Evolutionary conservation across 768 basidiomycete species (phyloP).

Genomic region (Amyloporia xantha): DNA sequence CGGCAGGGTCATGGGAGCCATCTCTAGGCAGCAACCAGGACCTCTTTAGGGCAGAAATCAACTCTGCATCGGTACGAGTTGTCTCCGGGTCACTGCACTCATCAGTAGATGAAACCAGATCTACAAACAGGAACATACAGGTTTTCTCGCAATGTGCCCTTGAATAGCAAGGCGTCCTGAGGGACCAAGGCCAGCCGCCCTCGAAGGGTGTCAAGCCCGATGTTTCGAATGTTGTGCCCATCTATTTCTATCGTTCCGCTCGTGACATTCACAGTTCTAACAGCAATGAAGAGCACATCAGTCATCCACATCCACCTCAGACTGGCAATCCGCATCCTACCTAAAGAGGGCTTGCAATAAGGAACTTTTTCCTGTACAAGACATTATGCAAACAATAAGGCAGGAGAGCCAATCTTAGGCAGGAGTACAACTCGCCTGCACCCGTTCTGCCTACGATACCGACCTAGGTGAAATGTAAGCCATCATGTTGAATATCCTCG

Average conservation of each 20-base stretch:
- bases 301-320: not conserved
- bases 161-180: slow-evolving; percentile 71
- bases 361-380: slow-evolving; percentile 41
- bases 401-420: too few species aligned
- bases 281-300: too few species aligned
- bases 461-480: too few species aligned
- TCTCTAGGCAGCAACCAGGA: slow-evolving; percentile 52
- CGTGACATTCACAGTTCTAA: slow-evolving; percentile 53
- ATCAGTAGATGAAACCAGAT: slow-evolving; percentile 64
- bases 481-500: too few species aligned
- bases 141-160: slow-evolving; percentile 70
- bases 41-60: slow-evolving; percentile 51
- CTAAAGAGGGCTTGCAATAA: slow-evolving; percentile 51
- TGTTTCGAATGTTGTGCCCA: slow-evolving; percentile 40
- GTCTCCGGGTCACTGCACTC: slow-evolving; percentile 49
- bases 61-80: slow-evolving; percentile 42
- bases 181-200: slow-evolving; percentile 59
- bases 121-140: slow-evolving; percentile 38
- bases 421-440: slow-evolving; percentile 33
- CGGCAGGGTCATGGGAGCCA: slow-evolving; percentile 36
- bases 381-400: too few species aligned
- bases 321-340: too few species aligned
- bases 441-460: slow-evolving; percentile 47
- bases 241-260: slow-evolving; percentile 55
- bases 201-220: slow-evolving; percentile 52